These are phyloP conservation scores for Colletotrichum lupini DNA, from an alignment of 2,329 filamentous ascomycete genomes.

Conservation along the genomic window DNA sequence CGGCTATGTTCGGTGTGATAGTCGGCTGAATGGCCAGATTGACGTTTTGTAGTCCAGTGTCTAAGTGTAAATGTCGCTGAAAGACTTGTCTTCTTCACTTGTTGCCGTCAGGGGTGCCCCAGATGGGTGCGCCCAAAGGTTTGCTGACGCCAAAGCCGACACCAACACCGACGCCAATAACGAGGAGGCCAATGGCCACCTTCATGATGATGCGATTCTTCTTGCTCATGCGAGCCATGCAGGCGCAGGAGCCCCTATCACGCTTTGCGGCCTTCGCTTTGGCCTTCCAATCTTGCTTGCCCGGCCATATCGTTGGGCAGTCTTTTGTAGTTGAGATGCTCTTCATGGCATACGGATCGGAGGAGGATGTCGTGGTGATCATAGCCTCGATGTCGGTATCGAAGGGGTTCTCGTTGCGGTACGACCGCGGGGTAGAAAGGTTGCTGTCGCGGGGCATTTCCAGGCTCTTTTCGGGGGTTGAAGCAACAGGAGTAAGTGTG, in stretches of 20 bases:
- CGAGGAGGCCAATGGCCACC: conserved; percentile 62
- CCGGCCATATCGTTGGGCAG: conserved; percentile 67
- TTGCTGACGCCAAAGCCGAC: conserved; percentile 72
- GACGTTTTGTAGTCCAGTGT: not conserved
- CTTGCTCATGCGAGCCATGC: conserved; percentile 63
- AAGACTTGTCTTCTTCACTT: not conserved
- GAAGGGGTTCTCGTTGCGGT: conserved; percentile 60
- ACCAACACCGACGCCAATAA: conserved; percentile 64
- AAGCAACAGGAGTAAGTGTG: conserved; percentile 31
- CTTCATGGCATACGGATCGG: conserved; percentile 45
- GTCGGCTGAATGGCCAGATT: not conserved
- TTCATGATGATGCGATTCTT: conserved; percentile 66
- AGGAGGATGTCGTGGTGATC: conserved; percentile 50
- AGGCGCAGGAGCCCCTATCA: conserved; percentile 60
- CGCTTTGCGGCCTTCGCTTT: conserved; percentile 69
- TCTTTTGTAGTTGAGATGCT: conserved; percentile 55
- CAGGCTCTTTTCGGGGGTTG: conserved; percentile 40
- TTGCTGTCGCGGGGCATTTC: conserved; percentile 48
- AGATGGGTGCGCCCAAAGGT: conserved; percentile 68
- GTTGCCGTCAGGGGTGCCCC: conserved; percentile 47
- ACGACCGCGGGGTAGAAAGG: conserved; percentile 57
- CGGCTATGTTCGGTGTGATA: conserved; percentile 7
- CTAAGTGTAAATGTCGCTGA: not conserved
- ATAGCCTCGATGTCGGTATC: conserved; percentile 69
- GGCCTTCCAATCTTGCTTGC: conserved; percentile 68